Conservation (phyloP, 441 rosid species). For the Omphalea diandra region DNA sequence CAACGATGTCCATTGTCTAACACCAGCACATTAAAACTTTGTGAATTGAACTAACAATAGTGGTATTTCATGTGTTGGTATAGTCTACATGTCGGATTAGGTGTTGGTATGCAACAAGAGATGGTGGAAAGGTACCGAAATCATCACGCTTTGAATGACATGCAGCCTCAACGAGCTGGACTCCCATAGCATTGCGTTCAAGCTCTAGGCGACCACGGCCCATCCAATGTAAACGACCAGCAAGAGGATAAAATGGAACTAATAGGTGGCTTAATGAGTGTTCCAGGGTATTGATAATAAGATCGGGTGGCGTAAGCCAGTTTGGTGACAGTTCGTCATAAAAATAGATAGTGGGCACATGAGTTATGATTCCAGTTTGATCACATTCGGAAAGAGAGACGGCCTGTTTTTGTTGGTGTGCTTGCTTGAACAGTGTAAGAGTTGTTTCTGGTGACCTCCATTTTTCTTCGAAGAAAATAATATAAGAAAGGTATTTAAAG, state of each 20-base stretch:
- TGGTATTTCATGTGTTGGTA: slow-evolving; percentile 38
- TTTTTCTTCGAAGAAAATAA: too few species aligned
- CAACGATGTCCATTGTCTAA: too few species aligned
- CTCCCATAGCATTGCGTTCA: slow-evolving; percentile 47
- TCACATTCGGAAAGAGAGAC: slow-evolving; percentile 51
- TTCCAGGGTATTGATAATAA: slow-evolving; percentile 35
- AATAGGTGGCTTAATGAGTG: slow-evolving; percentile 39
- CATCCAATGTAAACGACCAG: slow-evolving; percentile 33
- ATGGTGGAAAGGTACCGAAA: slow-evolving; percentile 41
- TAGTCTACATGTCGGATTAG: slow-evolving; percentile 49
- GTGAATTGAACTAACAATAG: too few species aligned
- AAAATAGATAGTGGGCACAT: slow-evolving; percentile 54
- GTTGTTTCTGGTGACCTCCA: slow-evolving; percentile 23
- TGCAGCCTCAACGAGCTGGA: too few species aligned
- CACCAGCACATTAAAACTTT: slow-evolving; percentile 56
- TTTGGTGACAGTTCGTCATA: slow-evolving; percentile 36
- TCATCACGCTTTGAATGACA: slow-evolving; percentile 33
- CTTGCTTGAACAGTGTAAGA: slow-evolving; percentile 40
- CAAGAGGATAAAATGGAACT: slow-evolving; percentile 44
- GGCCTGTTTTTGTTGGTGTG: slow-evolving; percentile 41
- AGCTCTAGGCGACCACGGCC: slow-evolving; percentile 47
- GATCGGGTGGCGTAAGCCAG: too few species aligned
- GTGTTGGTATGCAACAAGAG: slow-evolving; percentile 28
- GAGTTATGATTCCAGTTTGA: slow-evolving; percentile 49
- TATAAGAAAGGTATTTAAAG: too few species aligned